Percentiles rank a stretch among this genome's conserved stretches.
phyloP scores from a whole-genome alignment of 148 eudicot species.

The Agrostemma githago region DNA sequence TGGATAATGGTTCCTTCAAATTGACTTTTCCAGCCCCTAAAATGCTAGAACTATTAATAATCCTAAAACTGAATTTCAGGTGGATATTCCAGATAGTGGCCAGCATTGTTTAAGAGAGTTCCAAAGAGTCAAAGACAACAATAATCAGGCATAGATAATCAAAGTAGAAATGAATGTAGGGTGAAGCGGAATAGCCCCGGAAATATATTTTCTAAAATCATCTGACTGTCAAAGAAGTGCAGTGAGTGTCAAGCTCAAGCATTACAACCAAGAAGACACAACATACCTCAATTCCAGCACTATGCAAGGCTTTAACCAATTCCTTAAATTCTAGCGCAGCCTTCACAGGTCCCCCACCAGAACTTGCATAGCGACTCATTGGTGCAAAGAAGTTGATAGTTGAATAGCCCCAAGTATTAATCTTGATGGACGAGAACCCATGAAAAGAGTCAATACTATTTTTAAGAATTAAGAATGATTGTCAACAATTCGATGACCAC shows the following conservation, averaged over 20 bases:
- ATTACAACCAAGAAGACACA: slow-evolving; percentile 4
- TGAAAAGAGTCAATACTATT: slow-evolving; percentile 4
- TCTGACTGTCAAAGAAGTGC: slow-evolving; percentile 7
- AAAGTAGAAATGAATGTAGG: not conserved
- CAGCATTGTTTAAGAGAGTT: not conserved
- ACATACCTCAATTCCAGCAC: slow-evolving; percentile 90
- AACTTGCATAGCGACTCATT: slow-evolving; percentile 98
- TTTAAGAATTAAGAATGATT: slow-evolving; percentile 2
- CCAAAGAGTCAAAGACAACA: too few species aligned
- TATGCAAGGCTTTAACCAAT: slow-evolving; percentile 95
- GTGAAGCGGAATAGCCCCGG: not conserved
- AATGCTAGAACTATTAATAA: not conserved
- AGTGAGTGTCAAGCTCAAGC: not conserved
- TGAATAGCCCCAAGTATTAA: slow-evolving; percentile 99
- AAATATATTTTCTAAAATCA: not conserved
- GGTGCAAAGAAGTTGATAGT: slow-evolving; percentile 98
- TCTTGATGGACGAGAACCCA: slow-evolving; percentile 33
- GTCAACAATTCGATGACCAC: not conserved
- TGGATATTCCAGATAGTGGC: not conserved
- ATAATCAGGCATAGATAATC: not conserved
- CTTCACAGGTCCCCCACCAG: slow-evolving; percentile 83
- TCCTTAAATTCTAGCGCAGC: slow-evolving; percentile 84
- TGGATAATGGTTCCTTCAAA: not conserved
- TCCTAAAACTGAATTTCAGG: not conserved
- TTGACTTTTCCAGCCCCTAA: not conserved